Percentiles rank a stretch among this genome's conserved stretches.
Conservation (phyloP, 345 rosid species). For the Euphorbia lathyris region DNA sequence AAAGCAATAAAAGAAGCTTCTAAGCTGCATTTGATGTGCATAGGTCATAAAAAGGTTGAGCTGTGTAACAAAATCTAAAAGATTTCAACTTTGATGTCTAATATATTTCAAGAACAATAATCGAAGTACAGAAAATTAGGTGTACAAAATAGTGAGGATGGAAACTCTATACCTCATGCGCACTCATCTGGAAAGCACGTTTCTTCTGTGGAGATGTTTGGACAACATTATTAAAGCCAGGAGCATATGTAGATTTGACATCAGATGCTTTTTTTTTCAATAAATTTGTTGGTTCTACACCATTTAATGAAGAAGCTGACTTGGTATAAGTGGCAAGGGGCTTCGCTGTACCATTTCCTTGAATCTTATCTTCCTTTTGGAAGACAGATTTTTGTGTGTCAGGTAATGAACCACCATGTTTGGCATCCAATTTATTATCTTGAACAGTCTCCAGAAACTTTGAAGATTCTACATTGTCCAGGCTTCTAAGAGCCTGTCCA, state of each 20-base stretch:
- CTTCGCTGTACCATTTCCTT: constrained; percentile 17
- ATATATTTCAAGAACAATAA: neutral
- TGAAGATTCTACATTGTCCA: constrained; percentile 59
- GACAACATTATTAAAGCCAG: constrained; percentile 29
- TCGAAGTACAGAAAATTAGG: neutral
- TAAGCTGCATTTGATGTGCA: neutral
- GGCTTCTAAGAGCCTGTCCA: constrained; percentile 78
- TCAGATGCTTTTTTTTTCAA: constrained; percentile 26
- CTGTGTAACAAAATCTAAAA: neutral
- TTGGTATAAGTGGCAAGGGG: constrained; percentile 27
- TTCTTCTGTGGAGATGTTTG: constrained; percentile 38
- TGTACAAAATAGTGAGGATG: neutral
- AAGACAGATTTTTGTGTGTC: constrained; percentile 28
- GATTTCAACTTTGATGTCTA: neutral
- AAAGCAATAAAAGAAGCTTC: neutral
- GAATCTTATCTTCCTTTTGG: constrained; percentile 33
- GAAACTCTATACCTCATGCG: constrained; percentile 58
- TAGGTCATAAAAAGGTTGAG: neutral
- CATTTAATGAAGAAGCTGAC: constrained; percentile 31
- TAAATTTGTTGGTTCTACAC: constrained; percentile 24
- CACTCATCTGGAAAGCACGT: constrained; percentile 69
- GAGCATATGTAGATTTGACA: constrained; percentile 30
- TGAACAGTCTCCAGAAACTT: constrained; percentile 43
- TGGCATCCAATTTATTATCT: constrained; percentile 33
- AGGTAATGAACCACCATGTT: constrained; percentile 12